Base-by-base conservation (phyloP, 1,139 yeast genomes). In the Suhomyces coccinellae region DNA sequence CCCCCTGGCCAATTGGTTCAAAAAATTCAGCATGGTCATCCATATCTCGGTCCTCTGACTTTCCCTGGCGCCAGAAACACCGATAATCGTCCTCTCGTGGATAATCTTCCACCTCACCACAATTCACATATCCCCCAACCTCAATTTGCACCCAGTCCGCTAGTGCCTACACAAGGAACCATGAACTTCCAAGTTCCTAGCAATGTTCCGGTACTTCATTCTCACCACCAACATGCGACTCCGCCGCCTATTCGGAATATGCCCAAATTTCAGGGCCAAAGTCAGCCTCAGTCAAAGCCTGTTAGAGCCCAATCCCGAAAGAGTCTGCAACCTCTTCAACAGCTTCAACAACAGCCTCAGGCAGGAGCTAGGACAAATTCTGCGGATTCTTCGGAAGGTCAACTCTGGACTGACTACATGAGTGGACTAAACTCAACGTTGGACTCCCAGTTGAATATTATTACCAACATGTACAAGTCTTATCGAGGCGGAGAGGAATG, bases 381-480 rank as follows among this genome's bases (percentile, higher is more conserved):
- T 13, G 15, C 34, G 3, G 41, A 38, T n/a, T n/a, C 16, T 11
- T n/a, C 38, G 2, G 39, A 40, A 3, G 35, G 35, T 7, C 43
- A 40, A 26, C 36, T 40, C 14, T 41, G 44, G 44, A 31, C 44
- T 6, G 39, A 36, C 32, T 41, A 41, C 33, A 36, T 41, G 44
- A 41, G 33, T 27, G 40, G 40, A 1, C 17, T 41, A 8, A 41
- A 33, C 13, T 17, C 40, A 11, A 41, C 44, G 3, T 17, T 41
- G 30, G 44, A 41, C 28, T 41, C 44, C 4, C 44, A 41, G 17
- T 16, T 41, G 33, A 32, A 32, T 27, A 41, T 36, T 33, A 14
- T 41, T 7, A n/a, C 40, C 22, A 36, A 32, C 32, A 15, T 36
- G 16, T 36, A 36, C 32, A 16, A 36, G 15, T 15, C 24, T 3